phyloP scores from a whole-genome alignment of 2,329 filamentous ascomycete species.

The Botryosphaeria agaves region DNA sequence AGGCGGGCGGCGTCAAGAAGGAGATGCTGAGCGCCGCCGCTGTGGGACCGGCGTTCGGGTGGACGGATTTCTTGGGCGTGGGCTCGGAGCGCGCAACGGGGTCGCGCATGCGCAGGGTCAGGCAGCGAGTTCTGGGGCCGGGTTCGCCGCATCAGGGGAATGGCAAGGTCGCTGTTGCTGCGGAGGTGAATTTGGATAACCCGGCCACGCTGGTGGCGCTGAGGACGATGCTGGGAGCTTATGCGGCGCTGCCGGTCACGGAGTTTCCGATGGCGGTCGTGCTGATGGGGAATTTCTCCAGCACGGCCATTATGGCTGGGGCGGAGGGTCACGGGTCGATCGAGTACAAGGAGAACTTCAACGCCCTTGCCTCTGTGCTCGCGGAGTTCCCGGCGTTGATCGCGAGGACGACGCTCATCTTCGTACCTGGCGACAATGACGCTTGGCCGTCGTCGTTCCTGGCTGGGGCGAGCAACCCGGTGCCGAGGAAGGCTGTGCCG shows the following conservation, averaged over 20 bases:
- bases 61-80: constrained; percentile 89
- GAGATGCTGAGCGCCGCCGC: constrained; percentile 27
- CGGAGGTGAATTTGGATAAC: constrained; percentile 74
- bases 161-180: constrained; percentile 53
- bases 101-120: constrained; percentile 63
- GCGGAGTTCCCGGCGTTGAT: constrained; percentile 71
- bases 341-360: constrained; percentile 94
- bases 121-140: constrained; percentile 43
- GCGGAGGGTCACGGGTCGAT: constrained; percentile 60
- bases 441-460: constrained; percentile 86
- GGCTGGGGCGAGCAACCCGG: constrained; percentile 50
- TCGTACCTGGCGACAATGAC: constrained; percentile 92
- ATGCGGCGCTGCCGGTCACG: constrained; percentile 46
- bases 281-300: constrained; percentile 69
- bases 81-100: constrained; percentile 79
- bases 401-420: constrained; percentile 66
- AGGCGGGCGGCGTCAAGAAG: constrained; percentile 33
- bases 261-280: constrained; percentile 63
- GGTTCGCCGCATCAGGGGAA: constrained; percentile 12
- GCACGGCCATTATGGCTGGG: constrained; percentile 40
- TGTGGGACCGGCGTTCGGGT: constrained; percentile 74
- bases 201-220: constrained; percentile 69
- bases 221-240: constrained; percentile 57
- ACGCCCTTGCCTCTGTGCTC: constrained; percentile 66
- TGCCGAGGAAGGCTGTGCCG: constrained; percentile 59